Evolutionary conservation across 306 rosid species (phyloP), one percentile per base, ranked within the genome.

Genomic region (Quercus robur): DNA sequence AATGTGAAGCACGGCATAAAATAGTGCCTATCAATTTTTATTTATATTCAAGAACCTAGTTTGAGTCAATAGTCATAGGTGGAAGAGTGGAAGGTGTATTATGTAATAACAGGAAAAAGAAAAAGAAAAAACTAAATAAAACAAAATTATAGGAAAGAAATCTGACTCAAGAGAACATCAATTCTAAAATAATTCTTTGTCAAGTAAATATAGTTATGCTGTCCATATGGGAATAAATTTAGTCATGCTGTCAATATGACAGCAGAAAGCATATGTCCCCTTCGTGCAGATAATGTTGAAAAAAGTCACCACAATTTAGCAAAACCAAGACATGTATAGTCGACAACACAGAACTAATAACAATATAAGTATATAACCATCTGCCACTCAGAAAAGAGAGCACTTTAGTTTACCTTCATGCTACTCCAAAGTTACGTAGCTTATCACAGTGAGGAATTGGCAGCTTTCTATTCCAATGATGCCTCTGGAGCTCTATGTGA

Each of bases 361-460:
- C 28, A 54, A 13, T 41, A 55, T 25, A 71, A 44, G 19, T 23
- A 64, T 31, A 46, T 58, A 49, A 28, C 81, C 26, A 70, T 23
- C 75, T 70, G 80, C 5, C 1, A 46, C 70, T 1, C 7, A 56
- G 58, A 13, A 56, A 23, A 63, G 58, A 66, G 75, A 75, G 57
- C 21, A 80, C 13, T 41, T 44, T 33, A 69, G 17, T 73, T 85
- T 85, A 89, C 94, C 97, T 85, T 89, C 86, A 90, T 4, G 89
- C 90, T 71, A 77, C 71, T 18, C 85, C 91, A 77, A 91, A 85
- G 28, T 63, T 79, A 13, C 84, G 81, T 25, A 93, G 83, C 92
- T 88, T 93, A 21, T 89, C 89, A 51, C 99, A 96, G 80, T 96
- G 88, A 85, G 97, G 97, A 68, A 90, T 85, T 57, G 94, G 91